These are phyloP conservation scores for Tetrahymena elliotti DNA, from an alignment of 73 alveolate genomes.

Conservation along the genomic window DNA sequence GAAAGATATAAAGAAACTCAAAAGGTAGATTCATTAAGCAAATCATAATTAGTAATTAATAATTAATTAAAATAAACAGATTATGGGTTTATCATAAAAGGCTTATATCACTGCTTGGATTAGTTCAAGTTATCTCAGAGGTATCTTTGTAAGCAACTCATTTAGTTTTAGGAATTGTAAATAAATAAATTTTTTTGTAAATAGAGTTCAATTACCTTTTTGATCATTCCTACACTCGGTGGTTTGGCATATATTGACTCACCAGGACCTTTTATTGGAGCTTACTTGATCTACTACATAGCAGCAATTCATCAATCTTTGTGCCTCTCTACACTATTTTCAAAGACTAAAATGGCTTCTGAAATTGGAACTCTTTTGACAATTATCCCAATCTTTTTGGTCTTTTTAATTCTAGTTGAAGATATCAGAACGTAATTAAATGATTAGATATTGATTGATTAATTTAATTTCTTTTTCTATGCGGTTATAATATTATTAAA, in stretches of 20 bases:
- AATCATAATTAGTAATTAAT: neutral
- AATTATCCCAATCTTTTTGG: slow-evolving; percentile 19
- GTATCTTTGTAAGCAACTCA: neutral
- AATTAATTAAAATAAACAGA: neutral
- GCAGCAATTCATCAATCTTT: slow-evolving; percentile 35
- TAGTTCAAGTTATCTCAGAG: neutral
- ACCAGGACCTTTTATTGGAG: neutral
- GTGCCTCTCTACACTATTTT: slow-evolving; percentile 10
- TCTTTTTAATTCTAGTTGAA: slow-evolving; percentile 9
- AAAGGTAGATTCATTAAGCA: slow-evolving; percentile 1
- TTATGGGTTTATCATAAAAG: neutral
- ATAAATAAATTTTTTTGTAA: neutral
- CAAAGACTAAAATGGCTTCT: slow-evolving; percentile 29
- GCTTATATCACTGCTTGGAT: neutral
- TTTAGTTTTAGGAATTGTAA: neutral
- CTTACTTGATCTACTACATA: slow-evolving; percentile 7
- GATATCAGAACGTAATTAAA: neutral
- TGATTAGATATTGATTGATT: neutral
- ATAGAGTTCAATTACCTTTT: neutral
- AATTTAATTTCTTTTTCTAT: neutral
- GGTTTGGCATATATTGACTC: neutral
- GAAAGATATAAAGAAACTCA: slow-evolving; percentile 23
- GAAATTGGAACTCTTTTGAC: slow-evolving; percentile 17
- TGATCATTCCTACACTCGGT: neutral
- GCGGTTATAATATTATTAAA: neutral